phyloP scores from a whole-genome alignment of 2,329 filamentous ascomycete genomes.

The Aureobasidium sp. region DNA sequence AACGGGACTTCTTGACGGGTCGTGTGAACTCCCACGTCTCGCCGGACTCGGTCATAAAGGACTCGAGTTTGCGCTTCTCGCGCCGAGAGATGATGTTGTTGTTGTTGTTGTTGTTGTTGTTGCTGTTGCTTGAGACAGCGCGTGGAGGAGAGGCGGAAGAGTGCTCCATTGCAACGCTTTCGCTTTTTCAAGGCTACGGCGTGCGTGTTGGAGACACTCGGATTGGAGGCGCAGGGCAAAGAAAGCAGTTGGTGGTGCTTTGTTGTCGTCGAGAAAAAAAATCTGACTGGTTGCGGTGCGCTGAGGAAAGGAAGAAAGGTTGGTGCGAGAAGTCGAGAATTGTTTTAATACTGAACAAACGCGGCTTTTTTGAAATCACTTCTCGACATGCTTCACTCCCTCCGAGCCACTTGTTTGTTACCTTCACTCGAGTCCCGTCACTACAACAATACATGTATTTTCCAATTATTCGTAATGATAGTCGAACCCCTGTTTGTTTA shows the following conservation, averaged over 20 bases:
- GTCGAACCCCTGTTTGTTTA: too few species aligned
- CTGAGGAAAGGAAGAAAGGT: background rate
- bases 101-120: slow-evolving; percentile 3
- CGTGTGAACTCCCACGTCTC: slow-evolving; percentile 2
- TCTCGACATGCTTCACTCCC: too few species aligned
- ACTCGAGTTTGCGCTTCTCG: slow-evolving; percentile 5
- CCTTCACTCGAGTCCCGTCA: background rate
- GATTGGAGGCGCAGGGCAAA: background rate
- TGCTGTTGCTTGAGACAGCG: background rate
- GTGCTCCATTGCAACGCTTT: slow-evolving; percentile 8
- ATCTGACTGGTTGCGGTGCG: slow-evolving; percentile 1
- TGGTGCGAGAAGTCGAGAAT: background rate
- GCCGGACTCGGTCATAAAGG: background rate
- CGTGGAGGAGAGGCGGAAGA: background rate
- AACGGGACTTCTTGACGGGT: slow-evolving; percentile 7
- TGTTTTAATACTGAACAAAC: background rate
- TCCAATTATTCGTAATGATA: background rate
- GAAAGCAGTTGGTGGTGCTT: slow-evolving; percentile 4
- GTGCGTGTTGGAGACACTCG: background rate
- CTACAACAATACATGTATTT: background rate
- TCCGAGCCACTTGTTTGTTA: background rate
- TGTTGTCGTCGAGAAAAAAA: background rate
- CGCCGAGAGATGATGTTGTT: background rate
- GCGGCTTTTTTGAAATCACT: too few species aligned
- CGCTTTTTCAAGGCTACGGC: slow-evolving; percentile 10